Conservation (phyloP, 352 stramenopile species). For the Phytopythium vexans region DNA sequence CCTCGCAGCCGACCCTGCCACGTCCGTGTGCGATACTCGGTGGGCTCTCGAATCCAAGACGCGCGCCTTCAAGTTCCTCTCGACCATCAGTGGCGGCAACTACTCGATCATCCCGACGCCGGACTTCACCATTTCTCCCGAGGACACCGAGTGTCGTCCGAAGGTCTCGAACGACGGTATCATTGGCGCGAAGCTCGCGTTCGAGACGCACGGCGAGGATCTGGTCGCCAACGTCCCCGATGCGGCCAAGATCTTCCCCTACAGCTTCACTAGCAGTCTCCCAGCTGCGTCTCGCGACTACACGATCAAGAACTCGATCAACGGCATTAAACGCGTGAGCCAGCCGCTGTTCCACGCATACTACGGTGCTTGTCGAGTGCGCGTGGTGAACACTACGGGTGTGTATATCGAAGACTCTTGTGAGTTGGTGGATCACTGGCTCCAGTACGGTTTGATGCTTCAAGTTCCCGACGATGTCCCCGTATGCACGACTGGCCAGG, state of each 20-base stretch:
- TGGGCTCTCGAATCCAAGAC: conserved; percentile 18
- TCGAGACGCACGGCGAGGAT: conserved; percentile 11
- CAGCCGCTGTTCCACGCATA: conserved; percentile 15
- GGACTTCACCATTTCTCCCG: conserved; percentile 15
- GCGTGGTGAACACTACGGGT: conserved; percentile 9
- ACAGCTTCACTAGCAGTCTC: conserved; percentile 19
- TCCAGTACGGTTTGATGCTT: conserved; percentile 11
- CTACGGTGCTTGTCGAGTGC: conserved; percentile 15
- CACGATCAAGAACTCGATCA: too few species aligned
- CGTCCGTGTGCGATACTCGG: conserved; percentile 12
- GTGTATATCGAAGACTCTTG: conserved; percentile 11
- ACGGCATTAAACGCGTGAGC: neutral
- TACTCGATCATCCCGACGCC: conserved; percentile 13
- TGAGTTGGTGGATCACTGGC: conserved; percentile 2
- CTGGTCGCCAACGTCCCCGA: conserved; percentile 21
- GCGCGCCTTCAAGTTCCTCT: conserved; percentile 1
- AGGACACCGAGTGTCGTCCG: conserved; percentile 17
- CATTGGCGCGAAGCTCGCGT: conserved; percentile 11
- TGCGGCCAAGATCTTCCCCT: conserved; percentile 17
- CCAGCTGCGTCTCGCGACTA: conserved; percentile 10
- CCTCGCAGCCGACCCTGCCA: conserved; percentile 4
- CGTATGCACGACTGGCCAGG: conserved; percentile 4
- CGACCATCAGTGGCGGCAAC: neutral
- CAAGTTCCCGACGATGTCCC: conserved; percentile 8
- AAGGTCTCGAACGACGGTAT: conserved; percentile 8